Percentiles rank a stretch among this genome's conserved stretches.
These are phyloP conservation scores for Posidonia oceanica DNA, from an alignment of 116 monocot genomes.

Conservation along the genomic window DNA sequence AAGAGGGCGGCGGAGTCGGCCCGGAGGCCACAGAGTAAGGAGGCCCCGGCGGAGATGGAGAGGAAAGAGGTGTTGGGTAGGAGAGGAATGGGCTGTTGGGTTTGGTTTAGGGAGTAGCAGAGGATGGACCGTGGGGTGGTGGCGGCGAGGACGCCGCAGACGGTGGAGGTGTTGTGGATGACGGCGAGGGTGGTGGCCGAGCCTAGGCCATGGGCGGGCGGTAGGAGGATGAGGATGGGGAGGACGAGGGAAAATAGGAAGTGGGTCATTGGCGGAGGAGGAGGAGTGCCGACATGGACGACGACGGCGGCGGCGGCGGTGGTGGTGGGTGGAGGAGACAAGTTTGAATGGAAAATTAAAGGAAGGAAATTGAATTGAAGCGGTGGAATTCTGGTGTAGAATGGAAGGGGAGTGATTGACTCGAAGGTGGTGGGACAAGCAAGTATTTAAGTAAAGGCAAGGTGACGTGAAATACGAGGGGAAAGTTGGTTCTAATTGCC, in stretches of 20 bases:
- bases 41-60: slow-evolving; percentile 53
- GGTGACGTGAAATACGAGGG: too few relatives aligned
- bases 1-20: slow-evolving; percentile 32
- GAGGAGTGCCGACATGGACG: not conserved
- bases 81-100: slow-evolving; percentile 25
- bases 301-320: too few relatives aligned
- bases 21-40: slow-evolving; percentile 53
- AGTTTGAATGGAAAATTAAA: not conserved
- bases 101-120: slow-evolving; percentile 6
- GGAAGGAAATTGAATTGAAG: not conserved
- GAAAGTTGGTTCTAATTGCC: too few relatives aligned
- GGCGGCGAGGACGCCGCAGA: slow-evolving; percentile 37
- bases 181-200: slow-evolving; percentile 43
- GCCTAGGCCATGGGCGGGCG: slow-evolving; percentile 3
- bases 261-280: too few relatives aligned
- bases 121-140: slow-evolving; percentile 17
- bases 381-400: not conserved
- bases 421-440: not conserved
- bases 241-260: not conserved
- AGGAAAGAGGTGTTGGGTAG: slow-evolving; percentile 34
- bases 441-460: too few relatives aligned
- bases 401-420: not conserved
- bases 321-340: not conserved
- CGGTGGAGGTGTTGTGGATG: slow-evolving; percentile 20
- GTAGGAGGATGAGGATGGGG: slow-evolving; percentile 13